phyloP scores from a whole-genome alignment of 495 filamentous ascomycete species.

The Clohesyomyces aquaticus region DNA sequence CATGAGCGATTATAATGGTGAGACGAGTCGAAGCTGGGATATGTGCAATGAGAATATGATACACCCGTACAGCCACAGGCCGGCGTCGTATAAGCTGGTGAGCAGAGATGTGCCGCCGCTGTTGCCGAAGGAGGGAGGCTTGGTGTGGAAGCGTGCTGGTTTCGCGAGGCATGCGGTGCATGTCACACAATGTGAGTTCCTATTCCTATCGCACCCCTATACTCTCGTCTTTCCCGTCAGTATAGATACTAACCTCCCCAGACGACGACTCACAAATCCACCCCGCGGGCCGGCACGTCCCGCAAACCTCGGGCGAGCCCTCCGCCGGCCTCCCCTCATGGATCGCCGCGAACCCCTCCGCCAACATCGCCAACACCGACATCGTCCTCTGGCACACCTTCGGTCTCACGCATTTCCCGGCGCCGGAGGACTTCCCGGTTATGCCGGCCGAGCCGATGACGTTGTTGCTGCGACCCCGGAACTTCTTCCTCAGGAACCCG shows the following conservation, averaged over 20 bases:
- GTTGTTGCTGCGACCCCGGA: slow-evolving; percentile 76
- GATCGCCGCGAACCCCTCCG: slow-evolving; percentile 73
- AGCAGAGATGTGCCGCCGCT: slow-evolving; percentile 79
- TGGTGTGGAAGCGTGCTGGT: slow-evolving; percentile 93
- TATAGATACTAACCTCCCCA: slow-evolving; percentile 41
- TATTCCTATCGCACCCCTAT: not conserved
- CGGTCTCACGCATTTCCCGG: slow-evolving; percentile 87
- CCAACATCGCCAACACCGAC: slow-evolving; percentile 80
- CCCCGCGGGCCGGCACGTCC: slow-evolving; percentile 91
- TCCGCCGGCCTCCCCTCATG: slow-evolving; percentile 78
- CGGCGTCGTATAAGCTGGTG: slow-evolving; percentile 88
- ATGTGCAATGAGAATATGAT: slow-evolving; percentile 84
- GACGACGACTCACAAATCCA: slow-evolving; percentile 86
- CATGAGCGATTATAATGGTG: slow-evolving; percentile 80
- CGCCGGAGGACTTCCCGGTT: slow-evolving; percentile 91
- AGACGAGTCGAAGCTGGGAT: slow-evolving; percentile 84
- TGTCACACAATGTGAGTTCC: slow-evolving; percentile 80
- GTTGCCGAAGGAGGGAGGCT: slow-evolving; percentile 78
- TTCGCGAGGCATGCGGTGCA: slow-evolving; percentile 91
- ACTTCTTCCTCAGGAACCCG: slow-evolving; percentile 88
- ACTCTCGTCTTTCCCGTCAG: not conserved
- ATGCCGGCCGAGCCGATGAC: slow-evolving; percentile 95
- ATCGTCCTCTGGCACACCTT: slow-evolving; percentile 97
- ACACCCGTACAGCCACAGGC: slow-evolving; percentile 84
- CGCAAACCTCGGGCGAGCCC: slow-evolving; percentile 86